Conservation (phyloP, 441 rosid genomes). For the Erodium trifolium region DNA sequence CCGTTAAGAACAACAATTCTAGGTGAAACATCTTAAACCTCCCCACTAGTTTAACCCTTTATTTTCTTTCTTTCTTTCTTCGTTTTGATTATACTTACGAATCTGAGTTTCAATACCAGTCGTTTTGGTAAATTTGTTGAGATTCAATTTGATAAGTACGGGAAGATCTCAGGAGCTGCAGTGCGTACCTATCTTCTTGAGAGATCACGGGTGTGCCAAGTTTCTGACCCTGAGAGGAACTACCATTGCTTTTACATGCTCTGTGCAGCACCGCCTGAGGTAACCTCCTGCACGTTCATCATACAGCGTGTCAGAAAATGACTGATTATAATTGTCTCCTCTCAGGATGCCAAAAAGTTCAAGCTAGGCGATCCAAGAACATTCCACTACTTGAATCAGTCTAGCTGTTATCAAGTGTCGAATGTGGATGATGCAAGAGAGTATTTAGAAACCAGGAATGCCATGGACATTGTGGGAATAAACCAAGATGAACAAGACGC, state of each 20-base stretch:
- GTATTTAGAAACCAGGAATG: conserved; percentile 94
- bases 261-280: conserved; percentile 98
- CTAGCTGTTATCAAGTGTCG: conserved; percentile 71
- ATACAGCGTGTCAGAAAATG: conserved; percentile 15
- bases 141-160: conserved; percentile 94
- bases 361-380: conserved; percentile 66
- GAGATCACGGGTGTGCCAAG: conserved; percentile 99
- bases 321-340: conserved; percentile 17
- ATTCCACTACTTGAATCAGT: conserved; percentile 89
- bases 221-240: conserved; percentile 96
- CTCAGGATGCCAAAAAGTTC: conserved; percentile 74
- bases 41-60: not conserved
- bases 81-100: conserved; percentile 8
- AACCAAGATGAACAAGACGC: conserved; percentile 94
- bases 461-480: conserved; percentile 99
- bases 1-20: conserved; percentile 96
- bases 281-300: conserved; percentile 27
- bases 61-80: not conserved
- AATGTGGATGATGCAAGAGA: conserved; percentile 87
- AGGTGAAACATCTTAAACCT: conserved; percentile 36
- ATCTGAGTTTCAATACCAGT: conserved; percentile 37
- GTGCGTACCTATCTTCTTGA: conserved; percentile 95
- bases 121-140: conserved; percentile 99
- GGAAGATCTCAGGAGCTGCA: conserved; percentile 99
- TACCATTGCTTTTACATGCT: conserved; percentile 97